phyloP scores from a whole-genome alignment of 2,329 filamentous ascomycete genomes.

The Aspergillus puulaauensis region DNA sequence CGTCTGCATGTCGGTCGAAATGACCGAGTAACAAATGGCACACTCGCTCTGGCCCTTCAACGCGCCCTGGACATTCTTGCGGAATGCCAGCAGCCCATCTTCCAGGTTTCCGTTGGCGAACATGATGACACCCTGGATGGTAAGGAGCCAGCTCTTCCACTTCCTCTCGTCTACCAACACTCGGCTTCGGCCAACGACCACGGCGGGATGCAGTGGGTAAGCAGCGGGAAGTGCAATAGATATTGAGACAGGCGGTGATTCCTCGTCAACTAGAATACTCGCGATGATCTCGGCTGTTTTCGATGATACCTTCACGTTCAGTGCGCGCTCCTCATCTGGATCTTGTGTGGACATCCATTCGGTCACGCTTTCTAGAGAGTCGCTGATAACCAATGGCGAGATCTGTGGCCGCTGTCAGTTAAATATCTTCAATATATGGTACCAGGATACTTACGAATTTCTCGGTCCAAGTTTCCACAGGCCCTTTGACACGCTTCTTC shows the following conservation, averaged over 20 bases:
- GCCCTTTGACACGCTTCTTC: slow-evolving; percentile 73
- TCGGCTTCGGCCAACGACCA: slow-evolving; percentile 73
- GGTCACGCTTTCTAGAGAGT: slow-evolving; percentile 39
- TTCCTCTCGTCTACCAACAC: slow-evolving; percentile 88
- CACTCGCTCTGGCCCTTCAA: slow-evolving; percentile 94
- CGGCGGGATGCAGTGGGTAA: slow-evolving; percentile 79
- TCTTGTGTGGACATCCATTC: slow-evolving; percentile 46
- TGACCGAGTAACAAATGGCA: slow-evolving; percentile 94
- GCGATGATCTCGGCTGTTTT: slow-evolving; percentile 75
- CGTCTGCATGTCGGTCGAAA: slow-evolving; percentile 82
- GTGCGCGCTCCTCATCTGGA: slow-evolving; percentile 51
- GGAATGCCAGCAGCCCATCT: slow-evolving; percentile 82
- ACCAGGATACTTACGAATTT: slow-evolving; percentile 70
- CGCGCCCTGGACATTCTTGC: slow-evolving; percentile 80
- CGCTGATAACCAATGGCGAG: slow-evolving; percentile 42
- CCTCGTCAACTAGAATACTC: slow-evolving; percentile 84
- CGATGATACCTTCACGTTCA: slow-evolving; percentile 69
- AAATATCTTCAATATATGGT: background rate
- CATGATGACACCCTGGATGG: slow-evolving; percentile 87
- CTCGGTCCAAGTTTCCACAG: slow-evolving; percentile 81
- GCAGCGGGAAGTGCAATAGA: slow-evolving; percentile 75
- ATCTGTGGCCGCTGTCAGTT: slow-evolving; percentile 30
- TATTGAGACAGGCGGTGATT: slow-evolving; percentile 76
- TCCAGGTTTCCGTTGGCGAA: slow-evolving; percentile 87
- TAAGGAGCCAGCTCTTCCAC: slow-evolving; percentile 88